Conservation (phyloP, 495 filamentous ascomycete genomes). For the Filosporella fistucella region DNA sequence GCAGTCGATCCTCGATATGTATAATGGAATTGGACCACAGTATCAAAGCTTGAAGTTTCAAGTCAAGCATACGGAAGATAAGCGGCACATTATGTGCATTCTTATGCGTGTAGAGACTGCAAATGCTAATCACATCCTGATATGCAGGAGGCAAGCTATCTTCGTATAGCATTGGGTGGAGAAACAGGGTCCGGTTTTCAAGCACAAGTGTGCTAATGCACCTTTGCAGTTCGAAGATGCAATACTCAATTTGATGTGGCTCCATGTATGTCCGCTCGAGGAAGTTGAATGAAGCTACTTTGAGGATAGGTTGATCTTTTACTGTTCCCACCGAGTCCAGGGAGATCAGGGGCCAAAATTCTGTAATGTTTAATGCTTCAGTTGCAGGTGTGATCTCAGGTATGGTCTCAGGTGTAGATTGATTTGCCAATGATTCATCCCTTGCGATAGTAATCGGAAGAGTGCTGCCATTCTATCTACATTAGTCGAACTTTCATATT, state of each 20-base stretch:
- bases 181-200: conserved; percentile 4
- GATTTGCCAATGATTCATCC: no score
- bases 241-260: neutral
- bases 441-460: no score
- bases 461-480: no score
- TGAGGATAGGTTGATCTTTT: no score
- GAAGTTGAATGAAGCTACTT: no score
- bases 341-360: no score
- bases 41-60: neutral
- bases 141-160: neutral
- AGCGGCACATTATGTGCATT: neutral
- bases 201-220: neutral
- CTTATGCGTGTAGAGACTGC: neutral
- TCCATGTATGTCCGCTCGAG: no score
- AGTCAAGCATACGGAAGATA: conserved; percentile 2
- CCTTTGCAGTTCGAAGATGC: neutral
- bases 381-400: no score
- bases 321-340: no score
- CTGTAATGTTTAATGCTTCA: no score
- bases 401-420: no score
- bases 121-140: conserved; percentile 8
- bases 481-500: no score
- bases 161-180: conserved; percentile 1
- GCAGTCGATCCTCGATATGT: conserved; percentile 2
- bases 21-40: neutral